These are phyloP conservation scores for Hypoxylon sp. DNA, from an alignment of 2,329 filamentous ascomycete species.

Conservation along the genomic window DNA sequence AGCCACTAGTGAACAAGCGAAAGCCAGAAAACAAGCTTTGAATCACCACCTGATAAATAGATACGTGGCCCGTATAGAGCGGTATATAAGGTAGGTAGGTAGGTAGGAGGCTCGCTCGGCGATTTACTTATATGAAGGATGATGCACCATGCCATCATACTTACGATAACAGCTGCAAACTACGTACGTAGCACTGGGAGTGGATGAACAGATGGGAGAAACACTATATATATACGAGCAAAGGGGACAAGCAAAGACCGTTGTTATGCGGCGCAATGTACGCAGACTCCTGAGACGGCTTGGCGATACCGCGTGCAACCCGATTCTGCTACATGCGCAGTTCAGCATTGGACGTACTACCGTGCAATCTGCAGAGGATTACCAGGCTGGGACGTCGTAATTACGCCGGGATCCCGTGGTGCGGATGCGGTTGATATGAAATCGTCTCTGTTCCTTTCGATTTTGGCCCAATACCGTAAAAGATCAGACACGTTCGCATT, in stretches of 20 bases:
- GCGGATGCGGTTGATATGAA: constrained; percentile 15
- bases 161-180: constrained; percentile 8
- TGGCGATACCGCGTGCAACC: constrained; percentile 24
- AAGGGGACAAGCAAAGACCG: background rate
- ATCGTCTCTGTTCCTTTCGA: constrained; percentile 17
- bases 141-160: constrained; percentile 34
- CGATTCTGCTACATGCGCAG: background rate
- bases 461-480: constrained; percentile 35
- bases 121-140: constrained; percentile 31
- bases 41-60: background rate
- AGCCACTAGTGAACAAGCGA: background rate
- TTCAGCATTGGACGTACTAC: constrained; percentile 1
- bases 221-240: constrained; percentile 12
- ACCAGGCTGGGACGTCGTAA: constrained; percentile 13
- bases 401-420: constrained; percentile 9
- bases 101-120: constrained; percentile 25
- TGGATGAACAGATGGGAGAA: background rate
- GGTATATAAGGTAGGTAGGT: background rate
- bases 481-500: constrained; percentile 36
- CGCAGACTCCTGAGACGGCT: constrained; percentile 16
- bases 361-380: background rate
- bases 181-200: constrained; percentile 27
- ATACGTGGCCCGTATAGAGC: constrained; percentile 5
- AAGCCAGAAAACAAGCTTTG: background rate
- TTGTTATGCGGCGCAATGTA: constrained; percentile 13